phyloP scores from a whole-genome alignment of 2,329 filamentous ascomycete genomes.

The Fonsecaea multimorphosa region DNA sequence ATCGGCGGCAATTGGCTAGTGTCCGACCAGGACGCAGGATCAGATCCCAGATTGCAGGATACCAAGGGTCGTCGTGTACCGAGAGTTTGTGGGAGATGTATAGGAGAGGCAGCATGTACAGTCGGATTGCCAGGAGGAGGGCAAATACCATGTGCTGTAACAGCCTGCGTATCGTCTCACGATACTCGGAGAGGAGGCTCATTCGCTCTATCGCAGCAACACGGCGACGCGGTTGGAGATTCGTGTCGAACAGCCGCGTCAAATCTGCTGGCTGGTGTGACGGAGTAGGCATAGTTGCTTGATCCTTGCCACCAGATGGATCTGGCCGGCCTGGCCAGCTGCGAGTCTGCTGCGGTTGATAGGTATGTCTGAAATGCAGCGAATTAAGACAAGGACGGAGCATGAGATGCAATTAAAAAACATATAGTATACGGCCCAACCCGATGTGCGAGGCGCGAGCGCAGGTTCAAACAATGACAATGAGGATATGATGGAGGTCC shows the following conservation, averaged over 20 bases:
- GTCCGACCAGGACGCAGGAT: constrained; percentile 15
- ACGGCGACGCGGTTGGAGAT: not conserved
- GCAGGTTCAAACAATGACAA: not conserved
- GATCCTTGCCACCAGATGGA: not conserved
- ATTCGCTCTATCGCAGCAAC: not conserved
- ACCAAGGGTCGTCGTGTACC: constrained; percentile 22
- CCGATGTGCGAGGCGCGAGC: not conserved
- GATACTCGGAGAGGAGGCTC: constrained; percentile 44
- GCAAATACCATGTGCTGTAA: constrained; percentile 30
- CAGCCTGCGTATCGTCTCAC: constrained; percentile 25
- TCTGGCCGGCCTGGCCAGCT: not conserved
- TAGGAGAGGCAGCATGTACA: constrained; percentile 34
- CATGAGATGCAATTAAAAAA: not conserved
- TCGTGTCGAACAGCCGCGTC: not conserved
- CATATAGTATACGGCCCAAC: not conserved
- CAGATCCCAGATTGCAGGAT: constrained; percentile 26
- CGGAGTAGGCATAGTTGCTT: not conserved
- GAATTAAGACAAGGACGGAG: not conserved
- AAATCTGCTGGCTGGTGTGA: not conserved
- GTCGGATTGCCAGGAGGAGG: constrained; percentile 26
- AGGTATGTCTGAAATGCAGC: not conserved
- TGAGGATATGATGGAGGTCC: not conserved
- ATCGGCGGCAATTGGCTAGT: constrained; percentile 11
- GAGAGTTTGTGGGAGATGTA: constrained; percentile 32
- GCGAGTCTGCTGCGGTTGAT: not conserved